phyloP scores from a whole-genome alignment of 1,284 basidiomycete species.

The Rhodotorula sp. region DNA sequence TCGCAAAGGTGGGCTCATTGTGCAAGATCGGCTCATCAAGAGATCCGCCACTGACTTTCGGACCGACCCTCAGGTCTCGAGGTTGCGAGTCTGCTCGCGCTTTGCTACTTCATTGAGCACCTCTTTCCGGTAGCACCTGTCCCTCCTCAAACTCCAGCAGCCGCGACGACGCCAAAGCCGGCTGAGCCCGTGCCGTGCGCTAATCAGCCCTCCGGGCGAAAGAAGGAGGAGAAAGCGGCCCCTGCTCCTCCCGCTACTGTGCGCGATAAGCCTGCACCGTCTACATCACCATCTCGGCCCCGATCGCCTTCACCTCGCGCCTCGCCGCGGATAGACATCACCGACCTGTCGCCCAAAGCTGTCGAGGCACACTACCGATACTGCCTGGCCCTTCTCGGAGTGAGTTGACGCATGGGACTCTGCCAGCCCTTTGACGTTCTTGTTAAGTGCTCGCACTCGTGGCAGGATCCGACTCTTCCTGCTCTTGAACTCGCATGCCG shows the following conservation, averaged over 20 bases:
- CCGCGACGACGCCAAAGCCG: neutral
- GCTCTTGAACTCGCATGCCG: slow-evolving; percentile 10
- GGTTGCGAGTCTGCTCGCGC: slow-evolving; percentile 19
- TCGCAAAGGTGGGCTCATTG: slow-evolving; percentile 15
- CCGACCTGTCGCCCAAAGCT: neutral
- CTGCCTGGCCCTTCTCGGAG: slow-evolving; percentile 14
- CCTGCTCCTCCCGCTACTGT: neutral
- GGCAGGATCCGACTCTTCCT: slow-evolving; percentile 16
- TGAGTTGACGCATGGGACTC: neutral
- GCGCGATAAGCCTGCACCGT: neutral
- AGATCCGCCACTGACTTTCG: neutral
- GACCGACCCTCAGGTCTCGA: slow-evolving; percentile 20
- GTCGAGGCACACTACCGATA: slow-evolving; percentile 5
- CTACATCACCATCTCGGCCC: neutral
- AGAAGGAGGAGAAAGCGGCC: neutral
- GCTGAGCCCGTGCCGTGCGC: neutral
- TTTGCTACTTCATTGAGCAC: slow-evolving; percentile 25
- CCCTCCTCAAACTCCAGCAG: neutral
- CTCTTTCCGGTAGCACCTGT: slow-evolving; percentile 1
- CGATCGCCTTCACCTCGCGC: neutral
- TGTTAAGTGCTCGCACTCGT: neutral
- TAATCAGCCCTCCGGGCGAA: neutral
- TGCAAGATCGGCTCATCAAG: neutral
- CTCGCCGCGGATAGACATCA: slow-evolving; percentile 3
- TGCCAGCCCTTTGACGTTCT: too few relatives aligned